Conservation (phyloP, 2,329 filamentous ascomycete species). For the Coleophoma cylindrospora region DNA sequence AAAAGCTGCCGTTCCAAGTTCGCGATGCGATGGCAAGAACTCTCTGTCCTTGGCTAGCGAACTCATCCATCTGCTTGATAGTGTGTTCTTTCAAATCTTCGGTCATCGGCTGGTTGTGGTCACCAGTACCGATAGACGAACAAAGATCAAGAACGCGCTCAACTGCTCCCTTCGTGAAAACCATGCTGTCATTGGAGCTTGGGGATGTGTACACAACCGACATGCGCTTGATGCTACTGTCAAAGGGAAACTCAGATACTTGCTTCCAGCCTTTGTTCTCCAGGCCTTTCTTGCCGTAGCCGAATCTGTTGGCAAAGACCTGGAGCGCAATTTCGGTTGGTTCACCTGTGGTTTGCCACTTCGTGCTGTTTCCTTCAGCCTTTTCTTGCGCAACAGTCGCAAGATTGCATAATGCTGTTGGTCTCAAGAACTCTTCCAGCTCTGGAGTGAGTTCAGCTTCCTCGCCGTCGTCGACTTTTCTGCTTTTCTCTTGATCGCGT, state of each 20-base stretch:
- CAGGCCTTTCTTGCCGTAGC: constrained; percentile 38
- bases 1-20: constrained; percentile 16
- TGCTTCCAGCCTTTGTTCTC: constrained; percentile 39
- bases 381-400: constrained; percentile 40
- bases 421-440: constrained; percentile 44
- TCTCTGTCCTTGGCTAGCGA: constrained; percentile 54
- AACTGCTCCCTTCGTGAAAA: constrained; percentile 59
- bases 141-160: constrained; percentile 55
- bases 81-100: constrained; percentile 36
- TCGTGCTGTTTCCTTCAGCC: constrained; percentile 30
- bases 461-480: constrained; percentile 13
- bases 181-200: constrained; percentile 25
- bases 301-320: constrained; percentile 59
- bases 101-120: constrained; percentile 33
- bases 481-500: constrained; percentile 22
- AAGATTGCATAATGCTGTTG: constrained; percentile 53
- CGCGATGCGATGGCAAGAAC: constrained; percentile 51
- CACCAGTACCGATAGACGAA: constrained; percentile 35
- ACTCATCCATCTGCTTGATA: constrained; percentile 47
- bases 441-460: constrained; percentile 35
- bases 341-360: constrained; percentile 56
- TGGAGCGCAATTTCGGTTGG: constrained; percentile 65
- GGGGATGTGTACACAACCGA: constrained; percentile 49
- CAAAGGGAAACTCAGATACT: constrained; percentile 59
- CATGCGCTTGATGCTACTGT: constrained; percentile 62